Conservation (phyloP, 2,329 filamentous ascomycete genomes). For the Tothia fuscella region DNA sequence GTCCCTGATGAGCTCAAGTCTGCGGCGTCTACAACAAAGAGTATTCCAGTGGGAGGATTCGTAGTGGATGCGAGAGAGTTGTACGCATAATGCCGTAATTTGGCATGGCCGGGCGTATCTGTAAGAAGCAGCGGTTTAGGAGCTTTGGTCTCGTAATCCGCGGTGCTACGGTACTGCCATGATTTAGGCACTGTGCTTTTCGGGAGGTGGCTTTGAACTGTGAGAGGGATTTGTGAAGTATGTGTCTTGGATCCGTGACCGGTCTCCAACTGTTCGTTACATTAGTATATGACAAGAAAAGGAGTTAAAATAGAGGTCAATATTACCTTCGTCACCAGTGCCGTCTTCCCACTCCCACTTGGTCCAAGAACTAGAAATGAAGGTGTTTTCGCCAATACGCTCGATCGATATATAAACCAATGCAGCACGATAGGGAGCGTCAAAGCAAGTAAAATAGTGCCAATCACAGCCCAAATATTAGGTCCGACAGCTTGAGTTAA, state of each 20-base stretch:
- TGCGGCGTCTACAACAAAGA: slow-evolving; percentile 84
- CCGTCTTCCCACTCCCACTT: slow-evolving; percentile 75
- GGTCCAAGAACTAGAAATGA: slow-evolving; percentile 74
- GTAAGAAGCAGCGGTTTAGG: slow-evolving; percentile 63
- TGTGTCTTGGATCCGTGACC: slow-evolving; percentile 43
- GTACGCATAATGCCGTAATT: slow-evolving; percentile 60
- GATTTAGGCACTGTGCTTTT: slow-evolving; percentile 40
- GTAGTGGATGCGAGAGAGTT: slow-evolving; percentile 36
- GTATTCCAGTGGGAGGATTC: slow-evolving; percentile 54
- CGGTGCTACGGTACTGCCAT: slow-evolving; percentile 51
- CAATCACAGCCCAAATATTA: slow-evolving; percentile 40
- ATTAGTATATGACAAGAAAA: slow-evolving; percentile 1
- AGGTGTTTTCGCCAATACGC: slow-evolving; percentile 55
- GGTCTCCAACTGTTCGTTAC: slow-evolving; percentile 39
- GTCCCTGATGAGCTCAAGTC: slow-evolving; percentile 17
- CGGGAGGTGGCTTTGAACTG: slow-evolving; percentile 45
- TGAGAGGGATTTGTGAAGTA: slow-evolving; percentile 49
- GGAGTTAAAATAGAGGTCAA: not conserved
- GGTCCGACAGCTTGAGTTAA: slow-evolving; percentile 36
- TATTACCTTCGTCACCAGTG: slow-evolving; percentile 63
- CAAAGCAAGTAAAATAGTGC: slow-evolving; percentile 61
- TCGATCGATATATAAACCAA: slow-evolving; percentile 55
- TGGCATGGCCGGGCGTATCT: slow-evolving; percentile 93
- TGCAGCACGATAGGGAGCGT: slow-evolving; percentile 69
- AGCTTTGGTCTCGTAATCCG: slow-evolving; percentile 45